These are phyloP conservation scores for Volvariella surrecta DNA, from an alignment of 1,284 basidiomycete species.

Conservation along the genomic window DNA sequence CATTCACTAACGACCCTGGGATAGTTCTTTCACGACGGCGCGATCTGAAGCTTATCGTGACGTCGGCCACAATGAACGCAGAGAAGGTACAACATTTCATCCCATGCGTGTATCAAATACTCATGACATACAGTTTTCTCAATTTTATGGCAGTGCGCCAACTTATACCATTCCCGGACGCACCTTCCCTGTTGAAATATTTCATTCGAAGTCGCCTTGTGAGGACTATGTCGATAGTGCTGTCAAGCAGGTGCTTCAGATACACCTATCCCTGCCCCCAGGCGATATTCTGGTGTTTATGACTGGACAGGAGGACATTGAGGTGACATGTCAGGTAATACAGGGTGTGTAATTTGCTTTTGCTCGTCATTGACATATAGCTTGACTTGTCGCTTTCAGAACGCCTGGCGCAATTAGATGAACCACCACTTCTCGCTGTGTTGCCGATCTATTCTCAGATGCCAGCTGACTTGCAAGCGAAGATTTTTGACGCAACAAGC, in stretches of 20 bases:
- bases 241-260: conserved; percentile 95
- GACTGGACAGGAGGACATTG: conserved; percentile 99
- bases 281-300: conserved; percentile 99
- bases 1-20: conserved; percentile 8
- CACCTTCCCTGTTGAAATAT: conserved; percentile 96
- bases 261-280: conserved; percentile 88
- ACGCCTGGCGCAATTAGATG: conserved; percentile 85
- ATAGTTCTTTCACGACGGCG: conserved; percentile 84
- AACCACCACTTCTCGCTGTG: conserved; percentile 80
- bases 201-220: conserved; percentile 94
- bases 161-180: conserved; percentile 96
- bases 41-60: conserved; percentile 94
- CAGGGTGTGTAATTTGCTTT: conserved; percentile 45
- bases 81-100: conserved; percentile 60
- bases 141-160: conserved; percentile 92
- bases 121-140: conserved; percentile 61
- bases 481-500: conserved; percentile 93
- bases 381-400: conserved; percentile 39
- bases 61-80: conserved; percentile 98
- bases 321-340: conserved; percentile 88
- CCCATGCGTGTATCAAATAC: neutral
- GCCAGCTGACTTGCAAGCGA: conserved; percentile 98
- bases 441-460: conserved; percentile 99
- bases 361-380: conserved; percentile 4
- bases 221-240: conserved; percentile 98